Evolutionary conservation across 805 yeast species (phyloP), one percentile per base, ranked within the genome.

Genomic region (Cyberlindnera euphorbiae): DNA sequence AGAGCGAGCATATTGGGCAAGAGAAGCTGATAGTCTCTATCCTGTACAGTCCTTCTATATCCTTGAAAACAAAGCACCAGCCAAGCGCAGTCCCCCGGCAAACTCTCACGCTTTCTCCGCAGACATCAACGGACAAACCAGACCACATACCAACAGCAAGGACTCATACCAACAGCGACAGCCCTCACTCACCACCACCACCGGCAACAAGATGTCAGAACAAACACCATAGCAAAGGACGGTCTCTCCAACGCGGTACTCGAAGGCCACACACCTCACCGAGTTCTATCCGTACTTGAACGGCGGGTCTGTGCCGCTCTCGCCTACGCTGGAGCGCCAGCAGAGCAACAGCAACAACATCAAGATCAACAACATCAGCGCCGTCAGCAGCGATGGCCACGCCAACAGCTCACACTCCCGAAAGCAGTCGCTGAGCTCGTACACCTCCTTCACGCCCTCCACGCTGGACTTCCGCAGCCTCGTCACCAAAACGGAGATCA

Each of bases 381-480:
- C 48, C 53, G n/a, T n/a, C n/a, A n/a, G n/a, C n/a, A n/a, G n/a
- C n/a, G n/a, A n/a, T n/a, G n/a, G n/a, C n/a, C n/a, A n/a, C 16
- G 39, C 55, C 29, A 41, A 22, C 10, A 21, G 8, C 10, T 11
- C 17, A 14, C 44, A 41, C 32, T 33, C 44, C 3, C 36, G 47
- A 14, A 45, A 37, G 26, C 52, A 33, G 28, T 50, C 58, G 22
- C 36, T 52, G 36, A 42, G 50, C 27, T 52, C 55, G 7, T 51
- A 43, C 36, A 44, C 47, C 4, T 47, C 56, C 4, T 44, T 52
- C 24, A 33, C 50, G 1, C 56, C 55, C 4, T 68, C 82, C 2
- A 71, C 74, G 5, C 55, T 75, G 39, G 86, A 79, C 44, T 59
- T 79, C 44, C 76, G 77, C n/a, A 71, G 73, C 13, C 58, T 81